phyloP scores from a whole-genome alignment of 306 rosid genomes.

The Begonia loranthoides region DNA sequence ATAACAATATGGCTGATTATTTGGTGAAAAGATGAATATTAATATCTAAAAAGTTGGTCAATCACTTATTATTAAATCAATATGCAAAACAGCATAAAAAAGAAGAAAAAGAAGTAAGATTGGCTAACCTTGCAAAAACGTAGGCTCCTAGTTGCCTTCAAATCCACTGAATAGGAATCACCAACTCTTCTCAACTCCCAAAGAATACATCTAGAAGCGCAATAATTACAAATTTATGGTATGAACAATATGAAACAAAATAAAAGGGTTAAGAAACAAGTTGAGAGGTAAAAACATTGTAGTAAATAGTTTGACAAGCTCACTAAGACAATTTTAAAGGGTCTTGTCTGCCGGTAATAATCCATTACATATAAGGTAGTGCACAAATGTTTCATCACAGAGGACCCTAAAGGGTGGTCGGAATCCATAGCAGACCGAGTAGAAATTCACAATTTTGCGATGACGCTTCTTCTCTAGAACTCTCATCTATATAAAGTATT shows the following conservation, averaged over 20 bases:
- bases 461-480: conserved; percentile 57
- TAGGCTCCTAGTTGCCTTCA: conserved; percentile 49
- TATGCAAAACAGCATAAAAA: background rate
- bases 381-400: conserved; percentile 67
- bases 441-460: conserved; percentile 56
- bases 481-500: conserved; percentile 34
- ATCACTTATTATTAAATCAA: background rate
- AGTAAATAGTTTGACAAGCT: conserved; percentile 60
- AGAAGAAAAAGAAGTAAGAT: background rate
- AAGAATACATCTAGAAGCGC: conserved; percentile 36
- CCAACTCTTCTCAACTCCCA: conserved; percentile 68
- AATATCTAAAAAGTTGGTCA: background rate
- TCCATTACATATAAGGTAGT: conserved; percentile 48
- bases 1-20: too few relatives aligned
- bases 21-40: too few relatives aligned
- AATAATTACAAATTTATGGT: background rate
- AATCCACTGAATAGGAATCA: conserved; percentile 27
- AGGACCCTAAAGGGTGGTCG: conserved; percentile 60
- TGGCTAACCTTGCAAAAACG: conserved; percentile 40
- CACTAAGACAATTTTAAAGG: conserved; percentile 32
- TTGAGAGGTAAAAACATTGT: conserved; percentile 30
- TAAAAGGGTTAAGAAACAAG: background rate
- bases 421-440: conserved; percentile 59
- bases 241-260: background rate
- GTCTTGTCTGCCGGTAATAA: conserved; percentile 63